phyloP scores from a whole-genome alignment of 2,329 filamentous ascomycete species.

The Sporothrix protearum region DNA sequence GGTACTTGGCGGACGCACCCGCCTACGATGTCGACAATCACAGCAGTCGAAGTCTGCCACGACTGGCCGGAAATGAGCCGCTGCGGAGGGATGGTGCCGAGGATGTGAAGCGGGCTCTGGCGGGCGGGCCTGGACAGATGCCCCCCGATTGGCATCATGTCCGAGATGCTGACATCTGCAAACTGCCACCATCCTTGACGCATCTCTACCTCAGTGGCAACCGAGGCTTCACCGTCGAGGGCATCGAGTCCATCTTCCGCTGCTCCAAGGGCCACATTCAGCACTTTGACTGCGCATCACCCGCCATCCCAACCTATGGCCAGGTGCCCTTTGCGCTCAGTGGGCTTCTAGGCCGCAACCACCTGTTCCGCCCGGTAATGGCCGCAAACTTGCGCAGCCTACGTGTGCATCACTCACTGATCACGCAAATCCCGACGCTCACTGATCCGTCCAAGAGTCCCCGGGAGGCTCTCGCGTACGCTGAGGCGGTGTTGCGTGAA shows the following conservation, averaged over 20 bases:
- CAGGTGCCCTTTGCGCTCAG: slow-evolving; percentile 31
- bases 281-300: slow-evolving; percentile 50
- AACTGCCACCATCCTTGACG: slow-evolving; percentile 42
- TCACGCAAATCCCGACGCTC: slow-evolving; percentile 53
- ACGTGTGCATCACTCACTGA: slow-evolving; percentile 57
- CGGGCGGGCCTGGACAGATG: slow-evolving; percentile 28
- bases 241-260: slow-evolving; percentile 44
- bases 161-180: slow-evolving; percentile 31
- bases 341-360: slow-evolving; percentile 45
- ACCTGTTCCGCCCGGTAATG: slow-evolving; percentile 51
- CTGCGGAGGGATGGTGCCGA: slow-evolving; percentile 37
- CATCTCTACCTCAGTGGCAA: slow-evolving; percentile 55
- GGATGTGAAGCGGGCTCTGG: slow-evolving; percentile 34
- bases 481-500: slow-evolving; percentile 45
- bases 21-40: slow-evolving; percentile 34
- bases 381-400: slow-evolving; percentile 53
- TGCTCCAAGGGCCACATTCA: slow-evolving; percentile 47
- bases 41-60: slow-evolving; percentile 30
- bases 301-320: slow-evolving; percentile 32
- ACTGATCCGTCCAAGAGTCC: slow-evolving; percentile 38
- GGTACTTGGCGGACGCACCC: slow-evolving; percentile 50
- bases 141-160: slow-evolving; percentile 27
- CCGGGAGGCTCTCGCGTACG: slow-evolving; percentile 40
- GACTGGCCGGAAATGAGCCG: slow-evolving; percentile 37
- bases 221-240: slow-evolving; percentile 41